A percentile compares a stretch with the other conserved stretches of the same genome.
phyloP scores from a whole-genome alignment of 1,139 yeast species.

The Taphrina wiesneri region DNA sequence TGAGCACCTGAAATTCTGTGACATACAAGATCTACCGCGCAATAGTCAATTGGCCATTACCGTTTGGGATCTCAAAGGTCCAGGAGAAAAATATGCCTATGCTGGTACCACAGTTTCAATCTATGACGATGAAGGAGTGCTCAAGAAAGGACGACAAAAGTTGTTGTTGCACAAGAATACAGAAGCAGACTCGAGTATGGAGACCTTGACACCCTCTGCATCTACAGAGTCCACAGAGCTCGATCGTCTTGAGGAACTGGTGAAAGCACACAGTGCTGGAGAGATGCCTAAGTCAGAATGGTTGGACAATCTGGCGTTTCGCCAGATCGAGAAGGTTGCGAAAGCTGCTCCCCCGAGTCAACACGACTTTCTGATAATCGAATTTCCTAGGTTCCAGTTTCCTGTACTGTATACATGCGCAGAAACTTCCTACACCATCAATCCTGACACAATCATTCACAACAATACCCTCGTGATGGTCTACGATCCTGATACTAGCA shows the following conservation, averaged over 20 bases:
- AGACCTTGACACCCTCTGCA: conserved; percentile 43
- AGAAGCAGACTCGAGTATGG: conserved; percentile 45
- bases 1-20: conserved; percentile 69
- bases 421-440: conserved; percentile 39
- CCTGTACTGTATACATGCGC: conserved; percentile 66
- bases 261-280: conserved; percentile 69
- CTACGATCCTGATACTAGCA: conserved; percentile 65
- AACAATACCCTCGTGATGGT: conserved; percentile 51
- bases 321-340: conserved; percentile 56
- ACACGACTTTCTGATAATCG: conserved; percentile 57
- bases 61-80: conserved; percentile 66
- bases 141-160: conserved; percentile 62
- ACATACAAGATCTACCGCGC: conserved; percentile 65
- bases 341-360: conserved; percentile 42
- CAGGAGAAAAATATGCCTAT: conserved; percentile 52
- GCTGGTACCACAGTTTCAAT: conserved; percentile 63
- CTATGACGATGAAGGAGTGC: conserved; percentile 55
- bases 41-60: conserved; percentile 62
- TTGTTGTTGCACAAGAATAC: conserved; percentile 49
- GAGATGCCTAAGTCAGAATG: conserved; percentile 65
- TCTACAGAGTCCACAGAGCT: conserved; percentile 44
- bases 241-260: conserved; percentile 55
- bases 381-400: conserved; percentile 72
- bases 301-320: conserved; percentile 70
- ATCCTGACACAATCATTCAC: conserved; percentile 46